Base-by-base conservation (phyloP, 345 rosid species). In the Boechera retrofracta region DNA sequence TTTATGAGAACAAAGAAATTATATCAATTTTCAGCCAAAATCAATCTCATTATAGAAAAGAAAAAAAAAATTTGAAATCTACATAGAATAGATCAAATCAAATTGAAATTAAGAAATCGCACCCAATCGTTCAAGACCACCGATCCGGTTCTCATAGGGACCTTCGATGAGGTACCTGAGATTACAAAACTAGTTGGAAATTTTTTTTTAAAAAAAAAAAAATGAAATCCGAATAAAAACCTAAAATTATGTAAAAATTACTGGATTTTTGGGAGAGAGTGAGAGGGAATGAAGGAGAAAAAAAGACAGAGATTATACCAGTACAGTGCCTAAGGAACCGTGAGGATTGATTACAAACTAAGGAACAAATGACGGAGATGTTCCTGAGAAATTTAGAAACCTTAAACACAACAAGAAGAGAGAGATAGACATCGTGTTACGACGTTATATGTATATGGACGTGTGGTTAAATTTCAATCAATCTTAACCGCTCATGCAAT, bases 281-380 rank as follows among this genome's bases (percentile, higher is more conserved):
- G 66, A 42, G 81, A 63, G 80, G 39, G 10, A 78, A 52, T 59
- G 38, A 5, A 18, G 74, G 65, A 73, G 69, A 44, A 53, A 35
- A 21, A 42, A 42, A 54, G 64, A 72, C 77, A 65, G 62, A 71
- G 68, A 78, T 71, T 16, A 47, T 31, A 61, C 45, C 36, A 77
- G 76, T 72, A 13, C 54, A 72, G 72, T 72, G 77, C 72, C 81
- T 66, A 55, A 78, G 73, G 81, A 78, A 52, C 29, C 73, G 64
- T 71, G 60, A 9, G 56, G 53, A 71, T 57, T 41, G 38, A 65
- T 64, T 16, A 15, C 41, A 70, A 71, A 57, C 72, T 70, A 44
- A 77, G 72, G 72, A 77, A 71, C 52, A 77, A 77, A 72, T 72
- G 64, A 72, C 72, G 73, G 77, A 78, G 56, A 65, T 78, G 67